A percentile compares a stretch with the other conserved stretches of the same genome.
phyloP scores from a whole-genome alignment of 768 basidiomycete species.

The Rhodotorula taiwanensis region DNA sequence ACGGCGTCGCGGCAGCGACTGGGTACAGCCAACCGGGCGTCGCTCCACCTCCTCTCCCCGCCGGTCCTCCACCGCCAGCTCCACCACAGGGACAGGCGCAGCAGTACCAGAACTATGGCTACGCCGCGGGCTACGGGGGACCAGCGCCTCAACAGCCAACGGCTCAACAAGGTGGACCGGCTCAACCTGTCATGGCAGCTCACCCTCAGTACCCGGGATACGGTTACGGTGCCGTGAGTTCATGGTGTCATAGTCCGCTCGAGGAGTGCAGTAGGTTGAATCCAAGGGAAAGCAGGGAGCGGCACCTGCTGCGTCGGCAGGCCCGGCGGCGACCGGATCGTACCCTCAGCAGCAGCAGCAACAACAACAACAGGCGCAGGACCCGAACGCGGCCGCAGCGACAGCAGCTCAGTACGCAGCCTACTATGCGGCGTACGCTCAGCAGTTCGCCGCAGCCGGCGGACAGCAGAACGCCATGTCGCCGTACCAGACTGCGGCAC shows the following conservation, averaged over 20 bases:
- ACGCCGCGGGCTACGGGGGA: slow-evolving; percentile 56
- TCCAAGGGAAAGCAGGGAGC: too few relatives aligned
- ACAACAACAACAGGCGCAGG: not conserved
- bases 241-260: not conserved
- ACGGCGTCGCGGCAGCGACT: too few relatives aligned
- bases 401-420: slow-evolving; percentile 26
- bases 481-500: slow-evolving; percentile 41
- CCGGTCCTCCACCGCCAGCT: not conserved
- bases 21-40: slow-evolving; percentile 7
- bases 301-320: too few relatives aligned
- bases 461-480: slow-evolving; percentile 33
- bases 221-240: slow-evolving; percentile 31
- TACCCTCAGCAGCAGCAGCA: too few relatives aligned
- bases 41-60: slow-evolving; percentile 6
- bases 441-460: slow-evolving; percentile 4
- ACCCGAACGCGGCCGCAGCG: slow-evolving; percentile 5
- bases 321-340: too few relatives aligned
- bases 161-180: not conserved
- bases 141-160: not conserved
- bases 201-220: slow-evolving; percentile 40
- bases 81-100: not conserved
- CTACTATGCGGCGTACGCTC: slow-evolving; percentile 30
- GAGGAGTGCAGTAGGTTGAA: too few relatives aligned
- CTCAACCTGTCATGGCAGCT: slow-evolving; percentile 11
- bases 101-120: slow-evolving; percentile 85